Base-by-base conservation (phyloP, 23 red algal genomes). In the Rhodosorus marinus region DNA sequence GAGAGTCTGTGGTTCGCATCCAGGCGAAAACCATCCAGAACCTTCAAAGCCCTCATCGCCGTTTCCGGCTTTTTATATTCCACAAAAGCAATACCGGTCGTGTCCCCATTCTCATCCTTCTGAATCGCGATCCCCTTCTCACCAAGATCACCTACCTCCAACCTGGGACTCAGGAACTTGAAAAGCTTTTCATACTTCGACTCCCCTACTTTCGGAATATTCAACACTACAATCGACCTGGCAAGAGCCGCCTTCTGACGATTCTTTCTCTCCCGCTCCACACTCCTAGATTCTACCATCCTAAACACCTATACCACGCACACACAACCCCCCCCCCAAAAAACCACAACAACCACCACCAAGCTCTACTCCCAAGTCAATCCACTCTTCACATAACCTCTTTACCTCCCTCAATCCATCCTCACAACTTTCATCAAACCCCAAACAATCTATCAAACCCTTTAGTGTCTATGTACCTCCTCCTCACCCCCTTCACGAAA, bases 111-210 rank as follows among this genome's bases (percentile, higher is more conserved):
- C 15, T 1, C n/a, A 55, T 24, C 52, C 26, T 2, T 30, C 14
- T 14, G 32, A 8, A 31, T 56, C n/a, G 60, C 29, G 8, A 64
- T 70, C 40, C 52, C 55, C 22, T 50, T 52, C 20, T 49, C 51
- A 52, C 57, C 33, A 6, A 66, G 47, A 26, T 32, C 59, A 25
- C 74, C 74, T 11, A 66, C 36, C 40, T 72, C 66, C n/a, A n/a
- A n/a, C n/a, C n/a, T n/a, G n/a, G n/a, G n/a, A n/a, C n/a, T n/a
- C n/a, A n/a, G n/a, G n/a, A n/a, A n/a, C 15, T 72, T 66, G 33
- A 84, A 98, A 28, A 98, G 78, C 57, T 85, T 84, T 26, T 70
- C 65, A 30, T 63, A 67, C 57, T 98, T 98, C 29, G 73, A 74
- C 34, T 54, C 64, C 57, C 54, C 59, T 20, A 80, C 69, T 50